Percentiles rank a stretch among this genome's conserved stretches.
Evolutionary conservation across 805 yeast genomes (phyloP).

Genomic region (Priceomyces haplophilus): DNA sequence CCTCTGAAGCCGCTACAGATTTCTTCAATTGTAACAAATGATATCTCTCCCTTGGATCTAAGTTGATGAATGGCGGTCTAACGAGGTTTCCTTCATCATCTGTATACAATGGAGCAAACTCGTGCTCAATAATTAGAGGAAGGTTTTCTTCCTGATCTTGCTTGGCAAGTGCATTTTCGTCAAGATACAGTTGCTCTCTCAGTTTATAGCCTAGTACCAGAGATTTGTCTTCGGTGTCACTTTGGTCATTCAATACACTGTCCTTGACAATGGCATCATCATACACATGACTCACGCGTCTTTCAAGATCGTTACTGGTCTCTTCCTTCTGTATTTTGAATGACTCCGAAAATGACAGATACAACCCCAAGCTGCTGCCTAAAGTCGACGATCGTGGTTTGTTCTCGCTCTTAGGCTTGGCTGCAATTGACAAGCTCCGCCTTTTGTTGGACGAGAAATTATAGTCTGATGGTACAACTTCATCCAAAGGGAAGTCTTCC

Average conservation of each 20-base stretch:
- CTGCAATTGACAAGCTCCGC: conserved; percentile 25
- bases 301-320: conserved; percentile 24
- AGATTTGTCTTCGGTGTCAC: not conserved
- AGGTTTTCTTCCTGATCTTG: not conserved
- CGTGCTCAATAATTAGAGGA: conserved; percentile 26
- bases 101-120: conserved; percentile 31
- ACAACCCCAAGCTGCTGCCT: conserved; percentile 14
- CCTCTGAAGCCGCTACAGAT: conserved; percentile 35
- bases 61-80: conserved; percentile 43
- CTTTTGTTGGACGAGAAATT: conserved; percentile 27
- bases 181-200: not conserved
- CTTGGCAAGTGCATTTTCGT: not conserved
- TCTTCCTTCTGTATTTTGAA: conserved; percentile 18
- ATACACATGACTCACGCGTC: conserved; percentile 23
- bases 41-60: conserved; percentile 43
- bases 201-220: conserved; percentile 1
- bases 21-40: conserved; percentile 38
- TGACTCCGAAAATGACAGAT: conserved; percentile 18
- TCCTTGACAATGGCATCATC: conserved; percentile 7
- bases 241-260: conserved; percentile 1
- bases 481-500: not conserved
- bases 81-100: conserved; percentile 38
- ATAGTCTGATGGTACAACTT: conserved; percentile 2
- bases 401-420: conserved; percentile 10
- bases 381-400: conserved; percentile 28